Base-by-base conservation (phyloP, 176 grass and related monocot species). In the Cenchrus fungigraminus region DNA sequence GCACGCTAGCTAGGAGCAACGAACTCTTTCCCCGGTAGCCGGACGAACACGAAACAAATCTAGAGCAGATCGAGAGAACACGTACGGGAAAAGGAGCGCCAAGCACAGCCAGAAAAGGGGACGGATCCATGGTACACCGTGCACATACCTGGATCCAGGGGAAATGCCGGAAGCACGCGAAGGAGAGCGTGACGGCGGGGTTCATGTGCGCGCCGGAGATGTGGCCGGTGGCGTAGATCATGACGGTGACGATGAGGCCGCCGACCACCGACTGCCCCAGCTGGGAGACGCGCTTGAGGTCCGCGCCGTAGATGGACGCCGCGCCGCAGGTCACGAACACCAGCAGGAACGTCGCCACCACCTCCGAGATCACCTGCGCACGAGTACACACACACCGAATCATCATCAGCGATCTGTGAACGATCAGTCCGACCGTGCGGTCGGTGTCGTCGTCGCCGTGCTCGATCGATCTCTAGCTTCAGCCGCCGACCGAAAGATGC, bases 171-270 rank as follows among this genome's bases (percentile, higher is more conserved):
- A 88, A 99, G 29, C 82, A 84, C 13, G 97, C 97, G 79, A 97
- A 97, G 78, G 97, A 91, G 22, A 99, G 86, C 12, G 97, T 99
- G 86, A 99, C 94, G 37, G 97, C 94, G 6, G 94, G 97, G 86
- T 99, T 99, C 91, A 99, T 92, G 81, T 99, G 97, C 0, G 94
- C 97, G 61, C 94, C 97, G 65, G 97, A 99, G 78, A 99, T 90
- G 88, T 99, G 97, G 2, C 97, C 94, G 16, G 95, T 87, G 22
- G 97, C 86, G 86, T 99, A 99, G 75, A 99, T 93, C 90, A 99
- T 91, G 74, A 88, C 97, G 71, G 89, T 97, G 78, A 99, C 92
- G 77, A 89, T 91, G 71, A 99, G 90, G 0, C 97, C 97, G 0
- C 97, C 93, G 2, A 40, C 94, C 12, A 99, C 47, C 4, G 89